These are phyloP conservation scores for Lepidium didymum DNA, from an alignment of 345 rosid genomes.

Conservation along the genomic window DNA sequence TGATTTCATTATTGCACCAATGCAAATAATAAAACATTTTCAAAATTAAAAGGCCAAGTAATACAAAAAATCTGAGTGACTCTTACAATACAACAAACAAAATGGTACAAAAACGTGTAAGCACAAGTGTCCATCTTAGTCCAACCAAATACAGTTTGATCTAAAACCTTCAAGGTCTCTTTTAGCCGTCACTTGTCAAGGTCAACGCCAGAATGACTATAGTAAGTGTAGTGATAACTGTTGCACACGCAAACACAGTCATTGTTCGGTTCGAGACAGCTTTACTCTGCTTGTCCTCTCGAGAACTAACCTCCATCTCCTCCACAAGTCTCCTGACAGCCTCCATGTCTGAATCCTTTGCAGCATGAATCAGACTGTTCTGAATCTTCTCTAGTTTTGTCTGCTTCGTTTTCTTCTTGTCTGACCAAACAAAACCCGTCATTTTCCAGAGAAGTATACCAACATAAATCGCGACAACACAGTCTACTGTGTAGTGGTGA, in stretches of 20 bases:
- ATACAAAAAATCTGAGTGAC: neutral
- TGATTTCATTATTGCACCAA: too few species aligned
- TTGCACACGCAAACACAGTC: slow-evolving; percentile 64
- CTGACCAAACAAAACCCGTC: slow-evolving; percentile 82
- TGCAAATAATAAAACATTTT: too few species aligned
- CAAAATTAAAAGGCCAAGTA: neutral
- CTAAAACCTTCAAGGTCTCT: neutral
- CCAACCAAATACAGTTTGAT: neutral
- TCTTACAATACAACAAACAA: neutral
- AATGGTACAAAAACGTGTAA: neutral
- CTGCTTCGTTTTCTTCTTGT: slow-evolving; percentile 30
- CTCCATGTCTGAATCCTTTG: slow-evolving; percentile 90
- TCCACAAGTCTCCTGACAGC: slow-evolving; percentile 67
- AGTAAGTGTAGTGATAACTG: slow-evolving; percentile 44
- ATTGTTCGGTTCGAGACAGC: slow-evolving; percentile 34
- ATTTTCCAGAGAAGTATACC: slow-evolving; percentile 92
- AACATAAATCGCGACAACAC: slow-evolving; percentile 79
- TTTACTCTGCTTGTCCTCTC: slow-evolving; percentile 34
- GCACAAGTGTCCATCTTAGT: neutral
- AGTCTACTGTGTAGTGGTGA: slow-evolving; percentile 86
- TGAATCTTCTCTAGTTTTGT: slow-evolving; percentile 60
- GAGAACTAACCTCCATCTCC: slow-evolving; percentile 46
- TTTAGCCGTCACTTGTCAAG: slow-evolving; percentile 74
- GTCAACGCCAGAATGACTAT: slow-evolving; percentile 68
- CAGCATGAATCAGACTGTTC: slow-evolving; percentile 62